phyloP scores from a whole-genome alignment of 2,329 filamentous ascomycete species.

The Chaetothyriales sp. region DNA sequence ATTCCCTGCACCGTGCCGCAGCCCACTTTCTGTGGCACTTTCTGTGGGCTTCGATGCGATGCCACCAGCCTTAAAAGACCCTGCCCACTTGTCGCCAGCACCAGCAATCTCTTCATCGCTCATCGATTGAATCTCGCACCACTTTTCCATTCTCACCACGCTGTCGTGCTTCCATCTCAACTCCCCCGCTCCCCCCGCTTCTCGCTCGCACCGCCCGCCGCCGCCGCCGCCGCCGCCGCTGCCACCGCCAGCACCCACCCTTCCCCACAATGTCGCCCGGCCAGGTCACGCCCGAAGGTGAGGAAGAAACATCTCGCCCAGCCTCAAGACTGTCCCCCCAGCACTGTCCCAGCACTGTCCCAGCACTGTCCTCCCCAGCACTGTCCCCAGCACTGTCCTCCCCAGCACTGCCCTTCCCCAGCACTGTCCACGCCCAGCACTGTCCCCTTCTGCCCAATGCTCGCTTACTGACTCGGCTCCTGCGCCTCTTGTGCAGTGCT shows the following conservation, averaged over 20 bases:
- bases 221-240: not conserved
- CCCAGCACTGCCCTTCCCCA: too few relatives aligned
- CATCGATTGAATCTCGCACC: not conserved
- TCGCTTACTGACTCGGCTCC: conserved; percentile 6
- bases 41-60: not conserved
- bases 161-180: not conserved
- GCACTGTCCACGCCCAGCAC: conserved; percentile 13
- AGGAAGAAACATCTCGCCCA: not conserved
- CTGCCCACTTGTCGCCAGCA: not conserved
- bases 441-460: conserved; percentile 1
- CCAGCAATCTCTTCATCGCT: not conserved
- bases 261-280: conserved; percentile 21
- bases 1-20: too few relatives aligned
- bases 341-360: too few relatives aligned
- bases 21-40: too few relatives aligned
- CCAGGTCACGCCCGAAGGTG: conserved; percentile 33
- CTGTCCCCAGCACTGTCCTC: too few relatives aligned
- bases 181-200: conserved; percentile 1
- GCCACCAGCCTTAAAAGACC: not conserved
- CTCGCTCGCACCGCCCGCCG: too few relatives aligned
- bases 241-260: not conserved
- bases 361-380: too few relatives aligned
- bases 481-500: conserved; percentile 52
- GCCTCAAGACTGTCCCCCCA: too few relatives aligned
- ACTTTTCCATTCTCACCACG: not conserved